Evolutionary conservation across 768 basidiomycete genomes (phyloP).

Genomic region (Phylloporus sp.): DNA sequence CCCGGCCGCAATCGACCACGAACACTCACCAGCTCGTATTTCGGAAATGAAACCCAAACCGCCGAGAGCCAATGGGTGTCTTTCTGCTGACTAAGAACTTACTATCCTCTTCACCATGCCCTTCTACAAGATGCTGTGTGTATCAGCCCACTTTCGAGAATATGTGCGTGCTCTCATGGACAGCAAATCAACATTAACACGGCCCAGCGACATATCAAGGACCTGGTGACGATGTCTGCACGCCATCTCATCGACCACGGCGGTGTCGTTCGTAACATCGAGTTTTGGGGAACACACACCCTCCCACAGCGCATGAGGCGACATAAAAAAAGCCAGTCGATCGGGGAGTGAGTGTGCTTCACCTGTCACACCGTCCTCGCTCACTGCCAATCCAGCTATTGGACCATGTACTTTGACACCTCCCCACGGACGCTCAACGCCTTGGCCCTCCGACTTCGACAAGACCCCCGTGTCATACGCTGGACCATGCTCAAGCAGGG

Average conservation of each 20-base stretch:
- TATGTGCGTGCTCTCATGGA: conserved; percentile 49
- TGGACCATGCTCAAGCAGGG: conserved; percentile 81
- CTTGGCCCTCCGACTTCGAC: conserved; percentile 64
- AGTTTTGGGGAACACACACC: conserved; percentile 68
- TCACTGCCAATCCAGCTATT: conserved; percentile 58
- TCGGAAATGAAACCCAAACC: conserved; percentile 26
- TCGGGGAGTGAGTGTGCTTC: conserved; percentile 70
- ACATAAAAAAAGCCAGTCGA: conserved; percentile 49
- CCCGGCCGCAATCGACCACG: too few species aligned
- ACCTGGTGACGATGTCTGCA: conserved; percentile 68
- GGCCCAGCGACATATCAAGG: conserved; percentile 64
- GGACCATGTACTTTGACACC: conserved; percentile 89
- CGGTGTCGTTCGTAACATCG: conserved; percentile 77
- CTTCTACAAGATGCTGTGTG: conserved; percentile 84
- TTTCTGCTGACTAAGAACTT: too few species aligned
- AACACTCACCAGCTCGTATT: not conserved
- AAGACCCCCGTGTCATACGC: conserved; percentile 79
- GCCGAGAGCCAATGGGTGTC: conserved; percentile 5
- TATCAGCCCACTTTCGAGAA: conserved; percentile 69
- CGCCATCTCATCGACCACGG: conserved; percentile 69
- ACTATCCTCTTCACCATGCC: conserved; percentile 60
- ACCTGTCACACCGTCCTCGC: not conserved
- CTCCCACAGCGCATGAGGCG: conserved; percentile 74
- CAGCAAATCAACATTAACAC: not conserved
- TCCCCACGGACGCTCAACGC: conserved; percentile 64